Evolutionary conservation across 2,329 filamentous ascomycete species (phyloP).

Genomic region (Exophiala xenobiotica): DNA sequence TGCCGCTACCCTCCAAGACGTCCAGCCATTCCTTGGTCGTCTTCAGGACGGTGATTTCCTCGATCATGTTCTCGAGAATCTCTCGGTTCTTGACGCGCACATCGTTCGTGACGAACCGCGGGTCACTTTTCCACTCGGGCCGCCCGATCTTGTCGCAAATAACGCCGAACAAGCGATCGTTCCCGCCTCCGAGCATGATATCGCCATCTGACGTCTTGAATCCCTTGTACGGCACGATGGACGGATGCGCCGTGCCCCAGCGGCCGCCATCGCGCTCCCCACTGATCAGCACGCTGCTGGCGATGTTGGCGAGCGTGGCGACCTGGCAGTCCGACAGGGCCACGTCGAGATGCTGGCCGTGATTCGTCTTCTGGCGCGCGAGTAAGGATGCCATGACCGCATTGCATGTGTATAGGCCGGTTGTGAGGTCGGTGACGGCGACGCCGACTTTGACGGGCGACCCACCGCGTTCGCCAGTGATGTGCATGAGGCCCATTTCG

Average conservation of each 20-base stretch:
- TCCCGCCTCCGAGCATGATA: conserved; percentile 63
- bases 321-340: conserved; percentile 92
- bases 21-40: conserved; percentile 87
- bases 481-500: conserved; percentile 98
- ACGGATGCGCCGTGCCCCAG: conserved; percentile 98
- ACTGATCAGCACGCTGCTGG: conserved; percentile 84
- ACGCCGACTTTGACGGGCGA: conserved; percentile 96
- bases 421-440: conserved; percentile 93
- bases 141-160: conserved; percentile 58
- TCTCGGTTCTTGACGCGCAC: conserved; percentile 66
- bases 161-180: conserved; percentile 62
- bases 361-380: conserved; percentile 61
- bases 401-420: conserved; percentile 91
- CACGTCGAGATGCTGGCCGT: conserved; percentile 89
- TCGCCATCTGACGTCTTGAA: conserved; percentile 67
- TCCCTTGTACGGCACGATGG: conserved; percentile 91
- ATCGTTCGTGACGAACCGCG: conserved; percentile 59
- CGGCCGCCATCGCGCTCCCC: conserved; percentile 82
- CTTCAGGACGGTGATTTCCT: conserved; percentile 68
- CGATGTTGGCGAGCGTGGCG: conserved; percentile 91
- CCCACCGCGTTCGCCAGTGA: conserved; percentile 83
- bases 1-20: conserved; percentile 81
- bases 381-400: conserved; percentile 91
- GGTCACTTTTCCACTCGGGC: conserved; percentile 58
- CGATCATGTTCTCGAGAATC: conserved; percentile 75